Base-by-base conservation (phyloP, 768 basidiomycete genomes). In the Austroboletus festivus region DNA sequence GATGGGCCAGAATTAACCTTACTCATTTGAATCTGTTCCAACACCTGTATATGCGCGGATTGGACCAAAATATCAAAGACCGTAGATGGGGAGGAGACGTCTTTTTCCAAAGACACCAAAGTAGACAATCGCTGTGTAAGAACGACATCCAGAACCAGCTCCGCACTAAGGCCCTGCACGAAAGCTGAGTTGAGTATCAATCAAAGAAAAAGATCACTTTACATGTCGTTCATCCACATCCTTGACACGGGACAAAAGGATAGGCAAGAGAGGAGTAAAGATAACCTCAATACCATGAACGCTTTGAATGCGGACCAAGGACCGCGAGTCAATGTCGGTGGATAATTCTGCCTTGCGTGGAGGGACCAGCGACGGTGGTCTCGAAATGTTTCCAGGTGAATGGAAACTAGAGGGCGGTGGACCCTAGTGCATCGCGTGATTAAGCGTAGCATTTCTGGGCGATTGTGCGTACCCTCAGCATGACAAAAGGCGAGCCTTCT, bases 251-350 rank as follows among this genome's bases (percentile, higher is more conserved):
- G 62, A 58, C n/a, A 70, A 60, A 38, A 72, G 74, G 16, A 73
- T 68, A 31, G 80, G 50, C 16, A 81, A 41, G 18, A 87, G 68
- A 3, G 86, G 86, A 5, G 81, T 85, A n/a, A 83, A 47, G 37
- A 68, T 65, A 16, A 82, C 40, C 31, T 69, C 64, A 13, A 80
- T 41, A 18, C 68, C 66, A 23, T 65, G 68, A 23, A 56, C 55
- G 46, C 66, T 73, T 30, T 64, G 66, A 24, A 82, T 49, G 23
- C 80, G 77, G 42, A 62, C 40, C 47, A 64, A 43, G 13, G 48
- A 50, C n/a, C 31, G 38, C 16, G 60, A 41, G 8, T 37, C 21
- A 16, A 19, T 23, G 38, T 31, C 19, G n/a, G 24, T 4, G 15
- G 28, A 34, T 38, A 44, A 43, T 18, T 48, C 53, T 9, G 3